Base-by-base conservation (phyloP, 495 filamentous ascomycete species). In the Hypomontagnella submonticulosa region DNA sequence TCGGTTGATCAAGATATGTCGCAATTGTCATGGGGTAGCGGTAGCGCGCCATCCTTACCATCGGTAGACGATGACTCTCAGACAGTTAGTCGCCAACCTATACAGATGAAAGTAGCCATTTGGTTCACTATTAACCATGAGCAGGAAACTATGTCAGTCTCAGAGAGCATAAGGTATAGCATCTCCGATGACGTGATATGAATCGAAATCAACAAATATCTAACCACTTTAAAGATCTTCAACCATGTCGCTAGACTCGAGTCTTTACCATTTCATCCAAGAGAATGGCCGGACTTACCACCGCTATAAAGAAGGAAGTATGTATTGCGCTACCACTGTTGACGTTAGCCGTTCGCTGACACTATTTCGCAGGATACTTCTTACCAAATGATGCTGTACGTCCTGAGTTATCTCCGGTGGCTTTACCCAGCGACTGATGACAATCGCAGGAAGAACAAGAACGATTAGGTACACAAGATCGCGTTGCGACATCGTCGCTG, bases 201-300 rank as follows among this genome's bases (percentile, higher is more conserved):
- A 5, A 37, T 18, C 1, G 51, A 30, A 30, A 43, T 0, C 2
- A 12, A 11, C 34, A 10, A 43, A 4, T 47, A 18, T 2, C 46
- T 64, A n/a, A 66, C 48, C 4, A 9, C 18, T 16, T 18, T 32
- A 1, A 46, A 76, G 74, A 16, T 71, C 70, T 11, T 76, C 75
- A 1, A 79, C 71, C 1, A 70, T 69, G 55, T 72, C 74, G 15
- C 37, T 76, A 4, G 60, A 71, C 18, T 74, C 75, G 9, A 74
- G 61, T n/a, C 49, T 75, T 10, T 75, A 71, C 43, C 51, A 77
- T 43, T 76, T 67, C 51, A 27, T 77, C 10, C 68, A 76, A 23
- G 76, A 77, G 23, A 74, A 79, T 40, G 76, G 75, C 2, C 66
- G 76, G 11, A 77, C 75, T 20, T 80, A 79, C 56, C 76, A 79